phyloP scores from a whole-genome alignment of 164 flowering plant genomes.

The Vitis cinerea region DNA sequence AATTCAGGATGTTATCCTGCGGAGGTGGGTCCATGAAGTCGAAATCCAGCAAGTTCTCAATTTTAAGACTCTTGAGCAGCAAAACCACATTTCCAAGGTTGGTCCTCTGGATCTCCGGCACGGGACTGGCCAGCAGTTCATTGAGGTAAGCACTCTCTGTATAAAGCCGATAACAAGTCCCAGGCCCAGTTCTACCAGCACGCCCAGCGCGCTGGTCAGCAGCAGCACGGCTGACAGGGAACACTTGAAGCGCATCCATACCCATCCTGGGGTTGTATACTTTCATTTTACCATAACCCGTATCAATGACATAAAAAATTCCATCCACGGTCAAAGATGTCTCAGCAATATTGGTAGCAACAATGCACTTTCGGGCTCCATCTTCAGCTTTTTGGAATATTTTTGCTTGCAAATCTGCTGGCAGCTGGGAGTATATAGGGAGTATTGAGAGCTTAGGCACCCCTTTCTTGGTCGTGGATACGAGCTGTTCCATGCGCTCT shows the following conservation, averaged over 20 bases:
- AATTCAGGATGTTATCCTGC: constrained; percentile 84
- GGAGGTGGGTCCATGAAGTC: constrained; percentile 99
- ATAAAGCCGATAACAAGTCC: constrained; percentile 80
- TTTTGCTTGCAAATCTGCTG: constrained; percentile 95
- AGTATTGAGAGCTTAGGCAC: constrained; percentile 80
- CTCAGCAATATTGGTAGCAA: constrained; percentile 98
- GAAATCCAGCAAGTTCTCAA: constrained; percentile 81
- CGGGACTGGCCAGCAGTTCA: constrained; percentile 86
- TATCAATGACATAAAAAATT: constrained; percentile 84
- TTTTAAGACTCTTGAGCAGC: constrained; percentile 76
- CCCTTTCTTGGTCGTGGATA: constrained; percentile 56
- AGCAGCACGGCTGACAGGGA: constrained; percentile 89
- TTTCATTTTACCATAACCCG: constrained; percentile 93
- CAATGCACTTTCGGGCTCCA: constrained; percentile 95
- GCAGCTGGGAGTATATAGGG: constrained; percentile 97
- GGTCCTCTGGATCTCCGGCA: constrained; percentile 91
- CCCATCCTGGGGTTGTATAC: constrained; percentile 94
- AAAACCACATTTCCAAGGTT: constrained; percentile 91
- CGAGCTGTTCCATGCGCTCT: constrained; percentile 88
- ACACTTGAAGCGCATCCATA: constrained; percentile 94
- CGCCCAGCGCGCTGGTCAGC: constrained; percentile 95
- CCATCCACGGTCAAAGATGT: constrained; percentile 97
- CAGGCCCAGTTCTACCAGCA: constrained; percentile 97
- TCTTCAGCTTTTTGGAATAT: constrained; percentile 94
- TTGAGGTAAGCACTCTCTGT: constrained; percentile 80